Conservation (phyloP, 441 rosid species). For the Rhodomyrtus psidioides region DNA sequence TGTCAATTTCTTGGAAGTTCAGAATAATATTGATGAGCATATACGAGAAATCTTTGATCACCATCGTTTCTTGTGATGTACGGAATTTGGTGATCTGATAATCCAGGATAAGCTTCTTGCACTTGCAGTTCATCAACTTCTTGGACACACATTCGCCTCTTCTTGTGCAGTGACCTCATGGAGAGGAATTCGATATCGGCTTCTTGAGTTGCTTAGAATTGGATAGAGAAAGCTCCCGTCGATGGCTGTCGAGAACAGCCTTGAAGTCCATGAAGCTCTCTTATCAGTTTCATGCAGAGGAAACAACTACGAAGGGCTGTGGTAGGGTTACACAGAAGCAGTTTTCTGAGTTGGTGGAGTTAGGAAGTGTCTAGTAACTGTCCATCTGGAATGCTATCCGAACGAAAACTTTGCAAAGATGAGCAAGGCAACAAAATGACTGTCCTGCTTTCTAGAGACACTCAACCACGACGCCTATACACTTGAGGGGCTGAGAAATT, state of each 20-base stretch:
- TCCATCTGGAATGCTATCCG: neutral
- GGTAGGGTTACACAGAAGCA: neutral
- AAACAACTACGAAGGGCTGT: neutral
- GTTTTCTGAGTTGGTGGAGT: neutral
- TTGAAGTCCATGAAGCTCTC: neutral
- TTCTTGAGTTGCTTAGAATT: neutral
- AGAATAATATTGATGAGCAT: neutral
- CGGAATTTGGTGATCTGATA: neutral
- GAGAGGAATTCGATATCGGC: neutral
- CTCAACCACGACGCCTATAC: neutral
- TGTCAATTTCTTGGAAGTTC: neutral
- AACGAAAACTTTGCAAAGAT: neutral
- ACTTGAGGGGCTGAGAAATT: neutral
- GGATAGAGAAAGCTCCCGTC: neutral
- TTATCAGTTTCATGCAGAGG: neutral
- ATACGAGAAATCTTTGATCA: neutral
- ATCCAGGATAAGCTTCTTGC: neutral
- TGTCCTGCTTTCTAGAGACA: neutral
- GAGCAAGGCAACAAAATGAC: neutral
- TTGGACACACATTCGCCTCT: too few species aligned
- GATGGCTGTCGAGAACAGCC: neutral
- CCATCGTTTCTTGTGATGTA: neutral
- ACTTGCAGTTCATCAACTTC: neutral
- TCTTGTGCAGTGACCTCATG: neutral
- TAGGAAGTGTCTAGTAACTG: neutral